Conservation (phyloP, 139 green algal species). For the Edaphochlamys debaryana region DNA sequence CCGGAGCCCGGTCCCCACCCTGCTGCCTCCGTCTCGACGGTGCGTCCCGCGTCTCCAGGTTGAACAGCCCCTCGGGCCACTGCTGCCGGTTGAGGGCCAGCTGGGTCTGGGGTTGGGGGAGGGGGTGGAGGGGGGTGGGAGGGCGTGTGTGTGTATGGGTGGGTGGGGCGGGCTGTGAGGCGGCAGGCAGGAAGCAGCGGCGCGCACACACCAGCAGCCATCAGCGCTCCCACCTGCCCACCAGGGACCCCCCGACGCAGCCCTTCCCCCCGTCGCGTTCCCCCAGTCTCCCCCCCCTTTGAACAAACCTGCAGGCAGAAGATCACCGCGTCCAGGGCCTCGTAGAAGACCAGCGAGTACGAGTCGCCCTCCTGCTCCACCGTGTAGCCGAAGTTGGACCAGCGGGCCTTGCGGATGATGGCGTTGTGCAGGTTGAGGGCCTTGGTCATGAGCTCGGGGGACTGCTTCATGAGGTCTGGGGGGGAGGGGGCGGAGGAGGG, state of each 20-base stretch:
- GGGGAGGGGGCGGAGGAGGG: not conserved
- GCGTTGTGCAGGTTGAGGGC: conserved; percentile 60
- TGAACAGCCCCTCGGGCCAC: conserved; percentile 54
- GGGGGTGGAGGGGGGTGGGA: no score
- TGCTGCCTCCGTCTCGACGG: not conserved
- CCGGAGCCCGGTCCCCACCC: no score
- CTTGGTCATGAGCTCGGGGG: conserved; percentile 49
- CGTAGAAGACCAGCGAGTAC: conserved; percentile 59
- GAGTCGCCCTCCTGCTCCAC: conserved; percentile 66
- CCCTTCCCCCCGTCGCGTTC: no score
- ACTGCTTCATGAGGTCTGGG: conserved; percentile 59
- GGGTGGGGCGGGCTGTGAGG: no score
- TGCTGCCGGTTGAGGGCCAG: conserved; percentile 44
- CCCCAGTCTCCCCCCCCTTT: no score
- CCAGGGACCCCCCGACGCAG: no score
- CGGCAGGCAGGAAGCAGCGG: no score
- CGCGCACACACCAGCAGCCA: no score
- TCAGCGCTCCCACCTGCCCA: no score
- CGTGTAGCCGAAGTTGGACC: conserved; percentile 56
- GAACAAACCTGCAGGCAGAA: conserved; percentile 70
- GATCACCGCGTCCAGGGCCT: conserved; percentile 60
- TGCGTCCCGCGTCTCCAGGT: not conserved
- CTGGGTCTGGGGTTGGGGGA: conserved; percentile 48
- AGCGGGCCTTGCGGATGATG: conserved; percentile 55
- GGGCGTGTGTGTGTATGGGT: no score